Evolutionary conservation across 495 filamentous ascomycete species (phyloP).

Genomic region (Penicillium diatomitis): DNA sequence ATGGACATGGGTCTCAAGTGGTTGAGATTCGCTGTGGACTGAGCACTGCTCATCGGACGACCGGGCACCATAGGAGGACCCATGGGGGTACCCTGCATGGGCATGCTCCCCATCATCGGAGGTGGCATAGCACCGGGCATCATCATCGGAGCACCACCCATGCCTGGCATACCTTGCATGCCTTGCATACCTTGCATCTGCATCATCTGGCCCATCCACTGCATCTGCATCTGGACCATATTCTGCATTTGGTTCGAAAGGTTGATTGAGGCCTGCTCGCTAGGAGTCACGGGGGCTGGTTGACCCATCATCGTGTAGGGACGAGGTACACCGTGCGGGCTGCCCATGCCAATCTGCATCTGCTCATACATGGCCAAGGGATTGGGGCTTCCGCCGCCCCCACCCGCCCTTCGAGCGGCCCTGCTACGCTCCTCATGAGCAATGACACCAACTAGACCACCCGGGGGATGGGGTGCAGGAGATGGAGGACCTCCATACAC

Average conservation of each 20-base stretch:
- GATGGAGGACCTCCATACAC: conserved; percentile 42
- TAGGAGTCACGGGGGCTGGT: conserved; percentile 30
- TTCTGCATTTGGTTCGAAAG: conserved; percentile 81
- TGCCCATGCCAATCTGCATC: conserved; percentile 7
- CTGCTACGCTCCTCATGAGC: conserved; percentile 70
- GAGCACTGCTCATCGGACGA: conserved; percentile 9
- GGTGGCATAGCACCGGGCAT: conserved; percentile 10
- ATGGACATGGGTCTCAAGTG: conserved; percentile 35
- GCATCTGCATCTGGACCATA: conserved; percentile 93
- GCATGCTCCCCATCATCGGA: conserved; percentile 18
- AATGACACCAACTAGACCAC: conserved; percentile 87
- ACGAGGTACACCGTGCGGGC: conserved; percentile 27
- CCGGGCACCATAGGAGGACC: conserved; percentile 8
- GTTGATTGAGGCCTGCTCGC: conserved; percentile 71
- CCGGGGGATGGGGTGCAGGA: conserved; percentile 38
- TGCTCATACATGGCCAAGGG: conserved; percentile 39
- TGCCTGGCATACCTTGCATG: neutral
- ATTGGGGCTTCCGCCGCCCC: conserved; percentile 56
- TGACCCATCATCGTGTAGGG: conserved; percentile 36
- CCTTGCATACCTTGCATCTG: conserved; percentile 50
- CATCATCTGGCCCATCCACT: conserved; percentile 69
- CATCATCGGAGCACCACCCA: conserved; percentile 6
- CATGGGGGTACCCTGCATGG: conserved; percentile 13
- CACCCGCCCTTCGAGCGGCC: conserved; percentile 50
- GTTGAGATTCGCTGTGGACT: conserved; percentile 10